Conservation (phyloP, 257 asterid species). For the Solanum tarapatanum region DNA sequence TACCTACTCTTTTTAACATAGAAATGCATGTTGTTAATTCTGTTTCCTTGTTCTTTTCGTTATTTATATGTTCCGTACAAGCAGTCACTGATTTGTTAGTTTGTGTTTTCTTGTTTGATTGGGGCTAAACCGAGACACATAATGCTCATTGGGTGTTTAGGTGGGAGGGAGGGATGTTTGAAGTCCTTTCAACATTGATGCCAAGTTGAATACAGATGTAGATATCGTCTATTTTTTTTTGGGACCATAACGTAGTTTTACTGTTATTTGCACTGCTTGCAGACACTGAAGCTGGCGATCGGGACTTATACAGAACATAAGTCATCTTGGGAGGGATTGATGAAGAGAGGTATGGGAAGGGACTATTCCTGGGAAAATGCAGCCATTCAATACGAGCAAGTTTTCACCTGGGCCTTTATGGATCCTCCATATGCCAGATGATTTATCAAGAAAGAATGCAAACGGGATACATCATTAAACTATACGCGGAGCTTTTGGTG, state of each 20-base stretch:
- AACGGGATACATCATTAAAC: background rate
- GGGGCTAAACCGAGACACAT: background rate
- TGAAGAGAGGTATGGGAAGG: slow-evolving; percentile 85
- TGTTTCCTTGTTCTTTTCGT: background rate
- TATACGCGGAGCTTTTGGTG: background rate
- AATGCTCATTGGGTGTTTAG: background rate
- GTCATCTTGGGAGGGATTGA: slow-evolving; percentile 74
- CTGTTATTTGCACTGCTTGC: slow-evolving; percentile 2
- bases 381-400: slow-evolving; percentile 76
- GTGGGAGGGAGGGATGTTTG: background rate
- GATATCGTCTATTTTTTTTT: background rate
- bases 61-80: background rate
- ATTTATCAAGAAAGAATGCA: background rate
- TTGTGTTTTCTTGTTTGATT: background rate
- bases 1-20: background rate
- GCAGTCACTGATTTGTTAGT: background rate
- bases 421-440: slow-evolving; percentile 81
- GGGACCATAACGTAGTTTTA: background rate
- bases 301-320: slow-evolving; percentile 55
- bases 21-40: background rate
- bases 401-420: slow-evolving; percentile 63
- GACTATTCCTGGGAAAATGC: slow-evolving; percentile 85
- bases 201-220: background rate
- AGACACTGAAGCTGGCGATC: slow-evolving; percentile 50
- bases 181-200: background rate